Base-by-base conservation (phyloP, 441 rosid genomes). In the Iberis amara region DNA sequence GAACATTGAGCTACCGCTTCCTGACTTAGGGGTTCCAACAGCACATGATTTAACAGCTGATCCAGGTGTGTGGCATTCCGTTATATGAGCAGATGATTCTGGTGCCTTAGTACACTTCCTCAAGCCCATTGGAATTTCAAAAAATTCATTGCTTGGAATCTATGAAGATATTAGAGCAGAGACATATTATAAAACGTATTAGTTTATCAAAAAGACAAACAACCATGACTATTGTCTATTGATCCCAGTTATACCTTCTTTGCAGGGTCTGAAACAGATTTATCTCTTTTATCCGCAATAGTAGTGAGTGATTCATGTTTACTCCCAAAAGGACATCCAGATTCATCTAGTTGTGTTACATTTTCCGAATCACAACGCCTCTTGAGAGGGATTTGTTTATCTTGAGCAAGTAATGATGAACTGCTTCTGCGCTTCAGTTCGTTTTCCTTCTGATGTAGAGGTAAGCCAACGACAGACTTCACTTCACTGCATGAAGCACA, bases 1-100 rank as follows among this genome's bases (percentile, higher is more conserved):
- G 76, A 88, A 78, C 50, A 80, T 72, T 49, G 95, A 92, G 77
- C 91, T 92, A 73, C 98, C 94, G 62, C 78, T 70, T 63, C 72
- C 62, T 40, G 96, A 88, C 66, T 73, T 79, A 12, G 96, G 94
- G 49, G 95, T 89, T 51, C 64, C 71, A 53, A 47, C 55, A 51
- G 49, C 61, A 48, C 58, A 38, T 58, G 78, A 57, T 73, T 73
- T 81, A 47, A 73, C 40, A 9, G 76, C 70, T 55, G 85, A 68
- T 67, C 77, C 83, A 53, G 96, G 98, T 11, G 98, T 85, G 50
- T 14, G 58, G 73, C 73, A 83, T 45, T 76, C 81, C 51, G 59
- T 53, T 48, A 45, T 12, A 27, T 63, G 59, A 55, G 68, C 54
- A 52, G 65, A 46, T 57, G 77, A 52, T 50, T 73, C 73, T 44